These are phyloP conservation scores for Tylopilus cervinicoccineus DNA, from an alignment of 768 basidiomycete species.

Conservation along the genomic window DNA sequence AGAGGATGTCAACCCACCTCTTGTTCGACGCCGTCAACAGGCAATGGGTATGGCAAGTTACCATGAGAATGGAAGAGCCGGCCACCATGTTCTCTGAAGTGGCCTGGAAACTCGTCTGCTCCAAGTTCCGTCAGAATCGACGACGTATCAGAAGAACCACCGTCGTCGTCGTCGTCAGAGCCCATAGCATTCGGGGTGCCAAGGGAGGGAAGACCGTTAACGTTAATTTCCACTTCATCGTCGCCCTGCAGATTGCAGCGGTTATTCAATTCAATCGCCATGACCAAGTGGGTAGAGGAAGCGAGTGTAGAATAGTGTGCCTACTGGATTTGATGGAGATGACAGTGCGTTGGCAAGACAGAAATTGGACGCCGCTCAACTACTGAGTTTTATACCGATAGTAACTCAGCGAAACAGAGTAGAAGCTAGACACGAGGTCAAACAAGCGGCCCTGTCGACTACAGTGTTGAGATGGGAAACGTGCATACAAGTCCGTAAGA, in stretches of 20 bases:
- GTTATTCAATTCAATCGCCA: constrained; percentile 29
- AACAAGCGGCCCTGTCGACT: constrained; percentile 31
- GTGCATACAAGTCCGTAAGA: constrained; percentile 10
- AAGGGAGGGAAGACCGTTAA: constrained; percentile 11
- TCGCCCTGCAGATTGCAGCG: constrained; percentile 21
- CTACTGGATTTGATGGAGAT: constrained; percentile 26
- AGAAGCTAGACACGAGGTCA: constrained; percentile 36
- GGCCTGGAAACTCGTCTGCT: constrained; percentile 52
- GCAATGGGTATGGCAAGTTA: constrained; percentile 64
- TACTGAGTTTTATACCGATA: constrained; percentile 38
- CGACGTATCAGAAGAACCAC: constrained; percentile 38
- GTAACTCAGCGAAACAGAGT: constrained; percentile 38
- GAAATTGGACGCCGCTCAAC: constrained; percentile 36
- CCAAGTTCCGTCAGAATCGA: constrained; percentile 44
- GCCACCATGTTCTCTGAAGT: constrained; percentile 55
- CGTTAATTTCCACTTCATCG: constrained; percentile 10
- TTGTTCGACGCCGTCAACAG: constrained; percentile 68
- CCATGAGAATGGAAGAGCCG: constrained; percentile 68
- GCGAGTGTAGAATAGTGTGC: constrained; percentile 11
- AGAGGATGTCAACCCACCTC: constrained; percentile 40
- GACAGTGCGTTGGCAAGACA: constrained; percentile 35
- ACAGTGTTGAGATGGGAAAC: constrained; percentile 24
- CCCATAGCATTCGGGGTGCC: constrained; percentile 3
- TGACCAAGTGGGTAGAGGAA: constrained; percentile 10
- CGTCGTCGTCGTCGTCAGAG: constrained; percentile 33